Percentiles rank a stretch among this genome's conserved stretches.
Evolutionary conservation across 768 basidiomycete species (phyloP).

Genomic region (Xerocomus brunneocitrinus): DNA sequence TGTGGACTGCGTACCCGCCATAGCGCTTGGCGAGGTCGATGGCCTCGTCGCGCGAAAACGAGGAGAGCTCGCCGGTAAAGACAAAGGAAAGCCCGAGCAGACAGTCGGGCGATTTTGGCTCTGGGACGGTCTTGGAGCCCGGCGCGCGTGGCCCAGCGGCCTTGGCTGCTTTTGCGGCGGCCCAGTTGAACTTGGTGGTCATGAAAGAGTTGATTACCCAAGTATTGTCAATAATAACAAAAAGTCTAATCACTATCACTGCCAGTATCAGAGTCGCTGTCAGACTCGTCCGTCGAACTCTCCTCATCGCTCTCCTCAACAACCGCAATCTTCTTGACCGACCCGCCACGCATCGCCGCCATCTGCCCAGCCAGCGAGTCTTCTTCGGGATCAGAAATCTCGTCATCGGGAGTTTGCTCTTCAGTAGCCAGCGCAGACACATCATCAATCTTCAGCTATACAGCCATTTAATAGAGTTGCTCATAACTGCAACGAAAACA

Average conservation of each 20-base stretch:
- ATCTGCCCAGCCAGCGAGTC: constrained; percentile 96
- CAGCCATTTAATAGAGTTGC: constrained; percentile 3
- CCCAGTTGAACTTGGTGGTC: constrained; percentile 38
- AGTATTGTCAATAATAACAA: neutral
- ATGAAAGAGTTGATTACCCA: neutral
- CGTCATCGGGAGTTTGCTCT: constrained; percentile 71
- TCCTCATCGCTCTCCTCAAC: constrained; percentile 38
- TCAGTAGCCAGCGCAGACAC: constrained; percentile 51
- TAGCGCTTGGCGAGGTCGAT: constrained; percentile 86
- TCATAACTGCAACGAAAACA: constrained; percentile 5
- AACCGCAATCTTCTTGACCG: constrained; percentile 61
- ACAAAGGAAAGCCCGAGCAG: constrained; percentile 87
- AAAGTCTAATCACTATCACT: constrained; percentile 24
- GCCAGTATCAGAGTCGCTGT: constrained; percentile 22
- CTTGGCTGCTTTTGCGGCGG: constrained; percentile 55
- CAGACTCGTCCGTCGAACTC: constrained; percentile 29
- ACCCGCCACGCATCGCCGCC: constrained; percentile 89
- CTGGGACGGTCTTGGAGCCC: constrained; percentile 59
- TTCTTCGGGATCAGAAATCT: constrained; percentile 97
- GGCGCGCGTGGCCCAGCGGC: constrained; percentile 52
- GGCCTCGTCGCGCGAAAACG: constrained; percentile 85
- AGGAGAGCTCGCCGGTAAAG: constrained; percentile 89
- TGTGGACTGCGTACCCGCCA: constrained; percentile 65
- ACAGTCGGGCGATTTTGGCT: constrained; percentile 74
- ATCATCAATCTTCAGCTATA: constrained; percentile 81